Evolutionary conservation across 192 early-diverging fungal genomes (phyloP), one percentile per base, ranked within the genome.

Genomic region (Radiomyces spectabilis): DNA sequence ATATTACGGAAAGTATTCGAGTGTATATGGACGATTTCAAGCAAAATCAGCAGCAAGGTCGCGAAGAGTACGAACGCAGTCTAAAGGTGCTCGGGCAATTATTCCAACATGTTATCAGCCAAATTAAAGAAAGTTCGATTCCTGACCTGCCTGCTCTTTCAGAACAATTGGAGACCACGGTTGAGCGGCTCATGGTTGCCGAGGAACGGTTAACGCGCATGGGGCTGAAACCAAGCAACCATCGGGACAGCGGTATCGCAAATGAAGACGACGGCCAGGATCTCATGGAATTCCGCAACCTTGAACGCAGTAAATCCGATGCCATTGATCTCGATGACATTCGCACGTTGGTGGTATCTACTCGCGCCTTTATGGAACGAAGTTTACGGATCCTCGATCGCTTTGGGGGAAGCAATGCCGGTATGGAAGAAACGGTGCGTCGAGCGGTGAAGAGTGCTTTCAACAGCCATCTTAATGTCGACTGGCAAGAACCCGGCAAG

Each of bases 361-460:
- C 64, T 7, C 57, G 58, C 12, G 29, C 21, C 1, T 66, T 59
- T 39, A 66, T 66, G 64, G 58, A 57, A 21, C 57, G 56, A 29
- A 55, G 38, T 24, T n/a, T 58, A 1, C 39, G 45, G 21, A 41
- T 66, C 15, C 24, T 66, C 2, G 51, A 58, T 9, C 44, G 47
- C 16, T 60, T 60, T 27, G 57, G 57, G 6, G 64, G 53, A 6
- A 54, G 48, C 29, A 29, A 41, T 21, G 33, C 32, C 18, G 53
- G 57, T 21, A 48, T 60, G 33, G 64, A 66, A 25, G 57, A 59
- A 42, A 60, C 48, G 5, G 52, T 66, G 1, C 41, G 58, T n/a
- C 44, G 50, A 6, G 53, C 57, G 8, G 27, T 66, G 24, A 66
- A 60, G 44, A 45, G 53, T 22, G 41, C 52, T 25, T 58, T 53